These are phyloP conservation scores for Acacia pycnantha DNA, from an alignment of 331 rosid species.

Conservation along the genomic window DNA sequence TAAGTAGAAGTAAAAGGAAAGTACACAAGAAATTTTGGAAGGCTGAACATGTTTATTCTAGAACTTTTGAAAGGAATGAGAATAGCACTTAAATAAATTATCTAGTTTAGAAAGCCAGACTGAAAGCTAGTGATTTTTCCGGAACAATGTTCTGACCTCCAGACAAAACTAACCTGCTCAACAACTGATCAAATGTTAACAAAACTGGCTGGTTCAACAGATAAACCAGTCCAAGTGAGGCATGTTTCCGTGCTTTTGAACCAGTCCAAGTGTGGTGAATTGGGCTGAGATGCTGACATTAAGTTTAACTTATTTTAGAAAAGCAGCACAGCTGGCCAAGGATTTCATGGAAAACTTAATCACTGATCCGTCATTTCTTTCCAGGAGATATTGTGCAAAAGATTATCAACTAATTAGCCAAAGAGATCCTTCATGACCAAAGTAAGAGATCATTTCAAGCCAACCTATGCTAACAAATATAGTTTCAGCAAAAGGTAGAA, in stretches of 20 bases:
- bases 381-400: neutral
- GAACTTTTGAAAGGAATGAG: neutral
- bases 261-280: neutral
- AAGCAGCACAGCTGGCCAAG: neutral
- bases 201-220: neutral
- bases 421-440: neutral
- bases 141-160: neutral
- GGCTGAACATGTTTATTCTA: neutral
- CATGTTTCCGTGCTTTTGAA: neutral
- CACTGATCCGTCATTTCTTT: neutral
- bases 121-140: neutral
- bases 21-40: neutral
- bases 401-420: neutral
- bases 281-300: neutral
- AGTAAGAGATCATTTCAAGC: neutral
- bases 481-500: neutral
- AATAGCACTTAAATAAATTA: neutral
- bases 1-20: neutral
- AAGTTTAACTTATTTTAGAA: neutral
- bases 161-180: neutral
- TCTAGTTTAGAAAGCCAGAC: neutral
- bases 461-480: neutral
- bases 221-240: neutral
- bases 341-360: neutral
- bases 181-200: neutral